phyloP scores from a whole-genome alignment of 2,329 filamentous ascomycete genomes.

The Calonectria pteridis region DNA sequence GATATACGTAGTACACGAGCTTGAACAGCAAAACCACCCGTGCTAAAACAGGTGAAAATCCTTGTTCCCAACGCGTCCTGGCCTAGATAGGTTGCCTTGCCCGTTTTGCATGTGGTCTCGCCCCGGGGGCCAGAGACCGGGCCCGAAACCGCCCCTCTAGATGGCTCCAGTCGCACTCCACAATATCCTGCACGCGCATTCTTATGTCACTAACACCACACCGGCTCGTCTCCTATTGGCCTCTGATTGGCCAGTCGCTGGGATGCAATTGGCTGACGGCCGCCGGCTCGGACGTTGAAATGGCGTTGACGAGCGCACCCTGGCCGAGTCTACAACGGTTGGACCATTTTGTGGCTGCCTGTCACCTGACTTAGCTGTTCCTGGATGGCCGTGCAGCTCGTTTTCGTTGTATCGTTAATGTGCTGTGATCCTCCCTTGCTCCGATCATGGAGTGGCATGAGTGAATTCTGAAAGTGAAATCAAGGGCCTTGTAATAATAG shows the following conservation, averaged over 20 bases:
- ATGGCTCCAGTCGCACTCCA: slow-evolving; percentile 24
- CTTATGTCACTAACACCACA: slow-evolving; percentile 18
- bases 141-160: slow-evolving; percentile 25
- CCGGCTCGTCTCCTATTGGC: neutral
- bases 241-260: neutral
- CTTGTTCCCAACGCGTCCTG: neutral
- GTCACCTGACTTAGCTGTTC: slow-evolving; percentile 24
- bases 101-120: slow-evolving; percentile 27
- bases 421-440: slow-evolving; percentile 1
- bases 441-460: slow-evolving; percentile 1
- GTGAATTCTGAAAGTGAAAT: neutral
- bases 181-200: slow-evolving; percentile 22
- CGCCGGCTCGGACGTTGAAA: slow-evolving; percentile 7
- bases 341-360: slow-evolving; percentile 11
- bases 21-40: slow-evolving; percentile 1
- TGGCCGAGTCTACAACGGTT: slow-evolving; percentile 8
- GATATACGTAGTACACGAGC: slow-evolving; percentile 9
- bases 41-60: slow-evolving; percentile 14
- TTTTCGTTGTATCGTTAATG: neutral
- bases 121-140: neutral
- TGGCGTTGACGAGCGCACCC: slow-evolving; percentile 3
- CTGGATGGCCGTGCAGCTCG: neutral
- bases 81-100: slow-evolving; percentile 9
- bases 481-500: neutral
- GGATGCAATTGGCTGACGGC: slow-evolving; percentile 13